Conservation (phyloP, 768 basidiomycete species). For the Mycena rosella region DNA sequence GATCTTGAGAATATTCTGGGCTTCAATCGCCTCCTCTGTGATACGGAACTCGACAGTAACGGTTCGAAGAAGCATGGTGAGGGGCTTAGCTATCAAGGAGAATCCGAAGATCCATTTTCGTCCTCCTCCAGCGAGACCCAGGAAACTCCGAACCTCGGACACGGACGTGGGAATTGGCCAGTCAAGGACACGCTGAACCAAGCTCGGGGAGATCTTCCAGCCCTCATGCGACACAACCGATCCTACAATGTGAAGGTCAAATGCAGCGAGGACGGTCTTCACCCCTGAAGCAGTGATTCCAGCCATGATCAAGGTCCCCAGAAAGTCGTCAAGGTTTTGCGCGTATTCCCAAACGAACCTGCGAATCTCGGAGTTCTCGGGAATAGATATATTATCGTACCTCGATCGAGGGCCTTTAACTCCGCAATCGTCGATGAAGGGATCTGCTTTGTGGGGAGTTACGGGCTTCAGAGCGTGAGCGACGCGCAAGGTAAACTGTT, state of each 20-base stretch:
- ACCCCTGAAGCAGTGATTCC: slow-evolving; percentile 49
- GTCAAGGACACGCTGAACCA: slow-evolving; percentile 44
- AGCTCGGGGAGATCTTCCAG: slow-evolving; percentile 41
- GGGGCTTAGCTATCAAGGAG: slow-evolving; percentile 40
- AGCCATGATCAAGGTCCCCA: slow-evolving; percentile 35
- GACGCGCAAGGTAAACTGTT: slow-evolving; percentile 4
- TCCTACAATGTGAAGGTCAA: slow-evolving; percentile 45
- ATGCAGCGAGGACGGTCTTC: slow-evolving; percentile 43
- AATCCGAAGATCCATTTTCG: slow-evolving; percentile 45
- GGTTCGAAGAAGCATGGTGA: slow-evolving; percentile 35
- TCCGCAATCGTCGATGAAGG: slow-evolving; percentile 43
- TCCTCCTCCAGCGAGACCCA: slow-evolving; percentile 41
- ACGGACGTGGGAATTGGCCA: slow-evolving; percentile 39
- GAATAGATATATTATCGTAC: slow-evolving; percentile 42
- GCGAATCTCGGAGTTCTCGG: slow-evolving; percentile 40
- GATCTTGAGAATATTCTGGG: slow-evolving; percentile 44
- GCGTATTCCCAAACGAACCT: slow-evolving; percentile 48
- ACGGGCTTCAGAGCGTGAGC: slow-evolving; percentile 11
- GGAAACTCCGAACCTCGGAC: slow-evolving; percentile 41
- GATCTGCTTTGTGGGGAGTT: not conserved
- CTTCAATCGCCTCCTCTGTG: slow-evolving; percentile 35
- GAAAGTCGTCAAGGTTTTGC: slow-evolving; percentile 21
- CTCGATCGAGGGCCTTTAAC: slow-evolving; percentile 40
- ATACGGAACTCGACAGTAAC: slow-evolving; percentile 43
- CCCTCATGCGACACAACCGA: slow-evolving; percentile 45